These are phyloP conservation scores for Mediolabrus comicus DNA, from an alignment of 108 stramenopile genomes.

Conservation along the genomic window DNA sequence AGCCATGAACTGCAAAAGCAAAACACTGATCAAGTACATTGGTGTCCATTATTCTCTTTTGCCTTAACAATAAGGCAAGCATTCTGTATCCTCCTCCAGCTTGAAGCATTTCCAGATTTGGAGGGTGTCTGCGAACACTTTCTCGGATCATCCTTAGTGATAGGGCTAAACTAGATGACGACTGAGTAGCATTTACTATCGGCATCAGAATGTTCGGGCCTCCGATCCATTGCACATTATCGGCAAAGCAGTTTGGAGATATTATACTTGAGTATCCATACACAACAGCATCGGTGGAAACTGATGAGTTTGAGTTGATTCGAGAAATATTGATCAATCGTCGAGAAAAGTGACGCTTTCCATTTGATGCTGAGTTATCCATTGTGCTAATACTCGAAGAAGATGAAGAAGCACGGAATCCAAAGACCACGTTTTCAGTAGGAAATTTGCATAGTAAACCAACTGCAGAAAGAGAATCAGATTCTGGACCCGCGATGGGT, in stretches of 20 bases:
- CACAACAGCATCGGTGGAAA: conserved; percentile 75
- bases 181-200: conserved; percentile 67
- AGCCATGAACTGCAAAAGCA: conserved; percentile 84
- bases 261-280: conserved; percentile 72
- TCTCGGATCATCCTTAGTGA: conserved; percentile 71
- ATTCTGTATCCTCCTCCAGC: conserved; percentile 80
- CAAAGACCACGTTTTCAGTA: conserved; percentile 73
- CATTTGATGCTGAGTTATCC: conserved; percentile 35
- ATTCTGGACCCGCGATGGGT: conserved; percentile 52
- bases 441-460: conserved; percentile 71
- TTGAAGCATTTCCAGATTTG: conserved; percentile 86
- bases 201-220: conserved; percentile 80
- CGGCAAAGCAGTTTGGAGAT: conserved; percentile 78
- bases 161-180: conserved; percentile 62
- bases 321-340: conserved; percentile 73
- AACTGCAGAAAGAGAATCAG: conserved; percentile 73
- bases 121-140: conserved; percentile 69
- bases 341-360: conserved; percentile 43
- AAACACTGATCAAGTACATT: conserved; percentile 83
- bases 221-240: conserved; percentile 88
- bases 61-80: conserved; percentile 73
- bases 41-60: conserved; percentile 73
- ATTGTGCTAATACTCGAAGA: conserved; percentile 32
- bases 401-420: conserved; percentile 65
- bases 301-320: conserved; percentile 51